Evolutionary conservation across 2,329 filamentous ascomycete genomes (phyloP), one percentile per base, ranked within the genome.

Genomic region (Scleromitrula shiraiana): DNA sequence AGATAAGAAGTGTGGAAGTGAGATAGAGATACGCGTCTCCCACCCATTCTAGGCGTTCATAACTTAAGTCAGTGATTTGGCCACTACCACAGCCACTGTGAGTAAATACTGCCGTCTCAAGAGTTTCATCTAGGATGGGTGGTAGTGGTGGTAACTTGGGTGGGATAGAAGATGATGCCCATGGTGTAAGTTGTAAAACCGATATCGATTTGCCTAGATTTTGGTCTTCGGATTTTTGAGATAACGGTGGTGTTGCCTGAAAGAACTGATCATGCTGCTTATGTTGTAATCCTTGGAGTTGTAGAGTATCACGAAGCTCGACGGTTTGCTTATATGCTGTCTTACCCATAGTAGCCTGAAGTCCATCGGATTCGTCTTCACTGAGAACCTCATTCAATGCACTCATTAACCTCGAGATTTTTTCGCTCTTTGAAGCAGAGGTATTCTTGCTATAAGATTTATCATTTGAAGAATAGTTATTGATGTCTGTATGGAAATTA

Each of bases 11-110:
- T 0, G 85, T 82, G 5, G 89, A 79, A 39, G 89, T 80, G 43
- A 89, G 68, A 60, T 94, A 85, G 43, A 95, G 71, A 58, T 91
- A 91, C 17, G 87, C 84, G 63, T 97, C 91, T 6, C 91, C 91
- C 7, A 95, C 73, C 69, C 91, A 89, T 66, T 97, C 91, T 6
- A 96, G 77, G 15, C 80, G 78, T 60, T 96, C 90, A 65, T 96
- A 96, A 59, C 44, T 70, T 7, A 63, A 47, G 33, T 60, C 56
- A n/a, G 51, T 52, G n/a, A 50, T 9, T n/a, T 44, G 53, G 1
- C 55, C 57, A 27, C 23, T 26, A n/a, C 50, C 42, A 15, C 38
- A 45, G 12, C 57, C 60, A 29, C 39, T 68, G 57, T 91, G 87
- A 1, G 77, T 87, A 59, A 90, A 83, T 9, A 80, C 78, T 14